These are phyloP conservation scores for Epichloe sibirici DNA, from an alignment of 2,329 filamentous ascomycete genomes.

Conservation along the genomic window DNA sequence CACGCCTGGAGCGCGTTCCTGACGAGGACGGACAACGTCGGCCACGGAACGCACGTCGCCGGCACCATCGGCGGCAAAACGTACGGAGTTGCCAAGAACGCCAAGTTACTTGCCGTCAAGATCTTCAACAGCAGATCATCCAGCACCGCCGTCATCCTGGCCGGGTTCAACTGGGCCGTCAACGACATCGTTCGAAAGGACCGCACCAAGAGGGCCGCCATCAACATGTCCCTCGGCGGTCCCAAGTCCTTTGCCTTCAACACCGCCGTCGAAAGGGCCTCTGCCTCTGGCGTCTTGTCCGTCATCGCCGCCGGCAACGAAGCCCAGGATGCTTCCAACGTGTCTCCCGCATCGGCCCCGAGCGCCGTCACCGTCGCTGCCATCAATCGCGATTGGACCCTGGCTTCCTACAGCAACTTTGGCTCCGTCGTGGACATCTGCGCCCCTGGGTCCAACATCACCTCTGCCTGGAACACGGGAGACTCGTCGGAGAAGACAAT, in stretches of 20 bases:
- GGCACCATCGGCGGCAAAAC: slow-evolving; percentile 9
- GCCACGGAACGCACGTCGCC: neutral
- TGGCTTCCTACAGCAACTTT: slow-evolving; percentile 32
- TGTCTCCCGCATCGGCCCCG: slow-evolving; percentile 14
- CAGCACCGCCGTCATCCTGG: slow-evolving; percentile 15
- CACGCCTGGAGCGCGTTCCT: neutral
- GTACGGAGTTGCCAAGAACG: slow-evolving; percentile 25
- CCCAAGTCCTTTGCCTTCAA: slow-evolving; percentile 8
- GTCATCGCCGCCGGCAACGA: slow-evolving; percentile 23
- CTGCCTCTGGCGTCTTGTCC: slow-evolving; percentile 21
- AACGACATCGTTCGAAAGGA: slow-evolving; percentile 19
- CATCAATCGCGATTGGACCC: slow-evolving; percentile 19
- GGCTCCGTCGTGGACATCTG: slow-evolving; percentile 31
- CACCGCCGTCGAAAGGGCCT: slow-evolving; percentile 12
- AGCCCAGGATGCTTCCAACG: slow-evolving; percentile 2
- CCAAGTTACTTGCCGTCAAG: slow-evolving; percentile 30
- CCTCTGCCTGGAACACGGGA: slow-evolving; percentile 26
- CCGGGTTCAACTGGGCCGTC: slow-evolving; percentile 23
- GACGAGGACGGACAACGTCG: neutral
- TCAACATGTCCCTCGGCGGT: slow-evolving; percentile 31
- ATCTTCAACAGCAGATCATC: slow-evolving; percentile 19
- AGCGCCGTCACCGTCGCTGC: slow-evolving; percentile 17
- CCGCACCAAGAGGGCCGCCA: slow-evolving; percentile 21
- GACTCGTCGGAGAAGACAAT: slow-evolving; percentile 21
- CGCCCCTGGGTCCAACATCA: slow-evolving; percentile 29